Conservation (phyloP, 2,329 filamentous ascomycete genomes). For the Graphilbum sp. region DNA sequence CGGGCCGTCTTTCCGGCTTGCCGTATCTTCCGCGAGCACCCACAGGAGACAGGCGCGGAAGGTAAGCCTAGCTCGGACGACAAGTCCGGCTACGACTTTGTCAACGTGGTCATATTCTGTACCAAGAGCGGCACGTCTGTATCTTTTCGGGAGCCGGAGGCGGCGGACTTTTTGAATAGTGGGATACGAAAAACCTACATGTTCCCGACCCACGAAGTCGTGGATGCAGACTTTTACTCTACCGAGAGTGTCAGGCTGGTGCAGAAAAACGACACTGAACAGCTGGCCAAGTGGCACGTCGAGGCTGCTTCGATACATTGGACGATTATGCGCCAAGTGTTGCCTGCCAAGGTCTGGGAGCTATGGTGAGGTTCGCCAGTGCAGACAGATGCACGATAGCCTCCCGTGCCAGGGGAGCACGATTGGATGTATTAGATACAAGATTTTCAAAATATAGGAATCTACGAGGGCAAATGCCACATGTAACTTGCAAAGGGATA, state of each 20-base stretch:
- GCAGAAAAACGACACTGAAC: conserved; percentile 43
- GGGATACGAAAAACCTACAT: conserved; percentile 54
- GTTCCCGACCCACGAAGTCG: conserved; percentile 55
- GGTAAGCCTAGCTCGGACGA: conserved; percentile 22
- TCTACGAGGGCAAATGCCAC: too few species aligned
- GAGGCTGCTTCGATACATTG: conserved; percentile 73
- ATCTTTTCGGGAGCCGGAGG: conserved; percentile 46
- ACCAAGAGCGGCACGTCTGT: conserved; percentile 35
- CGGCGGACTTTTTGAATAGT: conserved; percentile 56
- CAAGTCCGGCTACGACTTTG: conserved; percentile 48
- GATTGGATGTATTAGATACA: neutral
- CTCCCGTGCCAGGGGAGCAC: too few species aligned
- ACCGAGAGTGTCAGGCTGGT: conserved; percentile 35
- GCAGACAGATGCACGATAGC: neutral
- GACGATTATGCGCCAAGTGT: conserved; percentile 73
- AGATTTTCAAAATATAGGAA: too few species aligned
- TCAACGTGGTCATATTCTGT: conserved; percentile 95
- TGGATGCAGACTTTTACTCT: conserved; percentile 29
- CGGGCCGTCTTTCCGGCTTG: conserved; percentile 71
- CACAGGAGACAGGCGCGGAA: conserved; percentile 28
- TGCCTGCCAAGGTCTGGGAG: conserved; percentile 72
- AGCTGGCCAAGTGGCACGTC: conserved; percentile 56
- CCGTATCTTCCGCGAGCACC: conserved; percentile 72
- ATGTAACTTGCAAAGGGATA: too few species aligned
- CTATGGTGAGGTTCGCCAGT: conserved; percentile 48